Evolutionary conservation across 2,329 filamentous ascomycete species (phyloP).

Genomic region (Elsinoe arachidis): DNA sequence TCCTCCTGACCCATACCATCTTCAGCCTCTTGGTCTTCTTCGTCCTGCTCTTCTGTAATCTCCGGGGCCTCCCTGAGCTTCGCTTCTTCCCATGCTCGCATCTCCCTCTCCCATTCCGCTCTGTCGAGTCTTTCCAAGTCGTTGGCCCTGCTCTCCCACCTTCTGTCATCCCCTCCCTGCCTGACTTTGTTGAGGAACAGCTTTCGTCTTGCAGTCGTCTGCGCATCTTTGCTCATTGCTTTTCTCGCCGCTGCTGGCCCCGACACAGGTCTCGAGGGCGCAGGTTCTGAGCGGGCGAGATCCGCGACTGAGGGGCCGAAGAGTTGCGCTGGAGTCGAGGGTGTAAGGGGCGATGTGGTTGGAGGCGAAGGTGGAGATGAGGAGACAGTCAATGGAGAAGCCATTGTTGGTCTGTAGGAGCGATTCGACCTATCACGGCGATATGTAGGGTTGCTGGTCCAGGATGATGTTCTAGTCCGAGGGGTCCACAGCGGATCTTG

Average conservation of each 20-base stretch:
- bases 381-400: neutral
- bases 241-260: neutral
- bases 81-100: neutral
- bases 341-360: neutral
- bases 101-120: conserved; percentile 3
- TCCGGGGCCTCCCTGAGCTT: neutral
- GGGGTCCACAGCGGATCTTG: too few species aligned
- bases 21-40: neutral
- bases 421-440: neutral
- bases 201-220: neutral
- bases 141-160: neutral
- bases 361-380: neutral
- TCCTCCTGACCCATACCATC: neutral
- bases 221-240: neutral
- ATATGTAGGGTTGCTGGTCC: too few species aligned
- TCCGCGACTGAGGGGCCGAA: neutral
- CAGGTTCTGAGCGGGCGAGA: neutral
- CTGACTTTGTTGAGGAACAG: conserved; percentile 5
- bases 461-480: too few species aligned
- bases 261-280: neutral
- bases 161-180: neutral
- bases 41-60: neutral
- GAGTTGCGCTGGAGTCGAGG: neutral
- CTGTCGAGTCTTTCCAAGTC: conserved; percentile 5
- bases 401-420: neutral